A percentile compares a stretch with the other conserved stretches of the same genome.
Conservation (phyloP, 2,329 filamentous ascomycete species). For the Cercospora citrullina region DNA sequence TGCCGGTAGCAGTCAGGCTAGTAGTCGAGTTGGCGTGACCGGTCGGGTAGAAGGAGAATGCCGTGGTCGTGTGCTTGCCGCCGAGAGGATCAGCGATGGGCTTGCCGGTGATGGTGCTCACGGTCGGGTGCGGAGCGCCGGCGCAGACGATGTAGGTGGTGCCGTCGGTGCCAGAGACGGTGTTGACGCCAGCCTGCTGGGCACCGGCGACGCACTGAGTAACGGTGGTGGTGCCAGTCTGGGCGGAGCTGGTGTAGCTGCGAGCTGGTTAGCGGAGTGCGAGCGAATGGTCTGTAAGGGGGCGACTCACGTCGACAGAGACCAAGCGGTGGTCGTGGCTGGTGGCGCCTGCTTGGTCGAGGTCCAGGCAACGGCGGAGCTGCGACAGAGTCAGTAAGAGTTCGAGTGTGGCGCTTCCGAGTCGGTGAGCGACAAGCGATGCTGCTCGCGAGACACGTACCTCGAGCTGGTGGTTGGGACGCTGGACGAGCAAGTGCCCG, state of each 20-base stretch:
- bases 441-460: background rate
- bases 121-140: constrained; percentile 13
- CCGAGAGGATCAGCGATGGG: constrained; percentile 12
- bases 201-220: constrained; percentile 8
- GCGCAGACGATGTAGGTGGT: constrained; percentile 15
- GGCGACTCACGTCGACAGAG: constrained; percentile 10
- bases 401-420: too few species aligned
- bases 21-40: constrained; percentile 4
- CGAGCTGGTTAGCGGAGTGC: background rate
- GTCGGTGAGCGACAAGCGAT: background rate
- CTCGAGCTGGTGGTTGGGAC: background rate
- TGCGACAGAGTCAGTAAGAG: background rate
- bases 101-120: constrained; percentile 13
- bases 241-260: constrained; percentile 2
- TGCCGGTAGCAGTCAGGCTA: background rate
- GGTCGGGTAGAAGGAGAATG: background rate
- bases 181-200: constrained; percentile 11
- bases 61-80: background rate
- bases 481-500: constrained; percentile 5
- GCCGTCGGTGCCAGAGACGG: constrained; percentile 8
- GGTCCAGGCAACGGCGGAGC: constrained; percentile 5
- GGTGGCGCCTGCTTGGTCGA: constrained; percentile 5
- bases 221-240: background rate
- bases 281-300: background rate
- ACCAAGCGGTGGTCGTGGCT: constrained; percentile 8